phyloP scores from a whole-genome alignment of 179 eudicot genomes.

The Heliamphora pulchella region DNA sequence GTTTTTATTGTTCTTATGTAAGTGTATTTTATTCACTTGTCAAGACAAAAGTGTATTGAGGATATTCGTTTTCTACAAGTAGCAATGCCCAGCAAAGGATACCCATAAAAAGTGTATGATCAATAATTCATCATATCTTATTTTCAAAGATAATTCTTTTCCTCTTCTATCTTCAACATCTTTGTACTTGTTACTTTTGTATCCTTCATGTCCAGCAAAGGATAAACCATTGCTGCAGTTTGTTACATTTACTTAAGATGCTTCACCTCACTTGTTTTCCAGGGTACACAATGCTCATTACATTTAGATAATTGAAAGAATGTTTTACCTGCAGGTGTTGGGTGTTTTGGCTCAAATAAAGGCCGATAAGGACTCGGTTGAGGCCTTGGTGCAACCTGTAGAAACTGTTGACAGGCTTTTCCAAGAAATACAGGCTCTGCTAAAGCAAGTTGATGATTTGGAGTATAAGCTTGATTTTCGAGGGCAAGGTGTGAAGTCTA shows the following conservation, averaged over 20 bases:
- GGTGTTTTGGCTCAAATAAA: constrained; percentile 83
- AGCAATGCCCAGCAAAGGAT: no score
- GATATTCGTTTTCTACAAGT: no score
- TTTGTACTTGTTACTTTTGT: neutral
- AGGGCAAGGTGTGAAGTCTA: constrained; percentile 53
- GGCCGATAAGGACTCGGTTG: constrained; percentile 75
- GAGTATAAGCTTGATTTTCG: constrained; percentile 53
- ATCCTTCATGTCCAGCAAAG: neutral
- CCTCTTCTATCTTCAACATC: neutral
- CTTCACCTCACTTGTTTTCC: constrained; percentile 6
- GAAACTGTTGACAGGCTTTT: constrained; percentile 64
- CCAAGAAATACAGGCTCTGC: constrained; percentile 52
- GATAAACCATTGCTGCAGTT: neutral
- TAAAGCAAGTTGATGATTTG: constrained; percentile 53
- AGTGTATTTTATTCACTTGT: neutral
- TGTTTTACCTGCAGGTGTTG: constrained; percentile 41
- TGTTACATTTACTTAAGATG: neutral
- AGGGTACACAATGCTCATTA: constrained; percentile 3
- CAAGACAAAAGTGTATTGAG: no score
- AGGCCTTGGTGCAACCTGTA: constrained; percentile 61
- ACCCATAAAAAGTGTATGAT: neutral
- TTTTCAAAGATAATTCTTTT: neutral
- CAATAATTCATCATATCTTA: neutral
- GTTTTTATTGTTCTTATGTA: neutral
- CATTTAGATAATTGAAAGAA: constrained; percentile 8